Percentiles rank a stretch among this genome's conserved stretches.
phyloP scores from a whole-genome alignment of 805 yeast genomes.

The Starmerella vaccinii region DNA sequence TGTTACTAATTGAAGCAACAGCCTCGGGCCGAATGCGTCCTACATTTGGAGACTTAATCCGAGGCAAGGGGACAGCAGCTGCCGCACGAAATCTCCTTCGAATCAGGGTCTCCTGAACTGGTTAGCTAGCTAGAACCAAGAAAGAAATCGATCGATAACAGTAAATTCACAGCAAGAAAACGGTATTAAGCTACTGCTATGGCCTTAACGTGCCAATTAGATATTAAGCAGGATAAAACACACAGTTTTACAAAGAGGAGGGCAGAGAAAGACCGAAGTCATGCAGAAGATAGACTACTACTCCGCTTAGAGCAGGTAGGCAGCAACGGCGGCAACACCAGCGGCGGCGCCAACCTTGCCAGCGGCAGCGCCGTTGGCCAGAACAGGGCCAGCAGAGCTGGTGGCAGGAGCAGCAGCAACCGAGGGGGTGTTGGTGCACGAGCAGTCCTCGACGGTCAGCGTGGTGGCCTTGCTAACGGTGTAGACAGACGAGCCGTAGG shows the following conservation, averaged over 20 bases:
- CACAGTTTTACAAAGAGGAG: not conserved
- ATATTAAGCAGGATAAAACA: not conserved
- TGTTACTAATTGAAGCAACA: not conserved
- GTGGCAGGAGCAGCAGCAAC: slow-evolving; percentile 15
- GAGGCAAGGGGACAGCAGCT: not conserved
- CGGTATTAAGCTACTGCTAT: slow-evolving; percentile 1
- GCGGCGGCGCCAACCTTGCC: slow-evolving; percentile 23
- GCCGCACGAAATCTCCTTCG: too few species aligned
- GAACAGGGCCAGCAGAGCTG: slow-evolving; percentile 18
- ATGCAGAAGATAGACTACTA: not conserved
- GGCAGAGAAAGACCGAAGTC: not conserved
- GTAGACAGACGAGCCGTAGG: slow-evolving; percentile 33
- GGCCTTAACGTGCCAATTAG: not conserved
- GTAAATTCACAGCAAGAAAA: not conserved
- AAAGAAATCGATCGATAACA: not conserved
- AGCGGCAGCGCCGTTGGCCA: slow-evolving; percentile 22
- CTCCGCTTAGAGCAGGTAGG: slow-evolving; percentile 17
- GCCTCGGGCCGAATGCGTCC: not conserved
- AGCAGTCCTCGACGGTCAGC: slow-evolving; percentile 48
- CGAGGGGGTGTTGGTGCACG: slow-evolving; percentile 41
- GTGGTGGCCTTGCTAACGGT: slow-evolving; percentile 41
- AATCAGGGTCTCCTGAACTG: too few species aligned
- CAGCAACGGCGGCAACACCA: slow-evolving; percentile 25
- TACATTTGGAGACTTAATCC: not conserved
- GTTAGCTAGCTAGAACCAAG: too few species aligned